Evolutionary conservation across 108 stramenopile genomes (phyloP).

Genomic region (Cyclostephanos invisitatus): DNA sequence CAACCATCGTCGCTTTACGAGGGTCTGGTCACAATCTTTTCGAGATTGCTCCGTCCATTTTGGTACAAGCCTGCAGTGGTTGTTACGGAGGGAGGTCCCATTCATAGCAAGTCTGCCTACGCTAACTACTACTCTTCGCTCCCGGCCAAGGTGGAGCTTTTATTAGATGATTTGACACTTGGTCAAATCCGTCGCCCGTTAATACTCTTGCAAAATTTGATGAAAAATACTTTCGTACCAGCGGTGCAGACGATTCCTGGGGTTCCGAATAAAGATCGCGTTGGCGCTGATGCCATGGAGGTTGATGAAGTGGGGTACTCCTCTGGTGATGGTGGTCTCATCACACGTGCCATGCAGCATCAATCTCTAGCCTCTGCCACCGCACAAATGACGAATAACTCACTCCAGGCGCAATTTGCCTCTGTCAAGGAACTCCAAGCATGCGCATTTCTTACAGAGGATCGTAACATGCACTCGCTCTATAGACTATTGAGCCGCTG

Average conservation of each 20-base stretch:
- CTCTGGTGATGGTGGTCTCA: constrained; percentile 25
- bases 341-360: constrained; percentile 61
- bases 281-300: constrained; percentile 54
- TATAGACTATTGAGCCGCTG: constrained; percentile 79
- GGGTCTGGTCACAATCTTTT: constrained; percentile 58
- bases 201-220: constrained; percentile 49
- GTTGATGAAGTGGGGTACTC: constrained; percentile 47
- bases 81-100: constrained; percentile 73
- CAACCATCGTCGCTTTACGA: constrained; percentile 73
- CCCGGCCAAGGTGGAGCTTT: constrained; percentile 84
- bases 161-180: constrained; percentile 65
- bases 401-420: constrained; percentile 21
- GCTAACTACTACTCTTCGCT: constrained; percentile 42
- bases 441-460: constrained; percentile 64
- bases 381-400: constrained; percentile 15
- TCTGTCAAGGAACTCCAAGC: constrained; percentile 52
- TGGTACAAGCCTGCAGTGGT: constrained; percentile 89
- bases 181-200: constrained; percentile 65
- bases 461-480: constrained; percentile 81
- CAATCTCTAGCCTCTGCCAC: constrained; percentile 49
- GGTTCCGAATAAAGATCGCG: constrained; percentile 9
- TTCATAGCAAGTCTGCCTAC: constrained; percentile 38
- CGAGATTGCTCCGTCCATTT: constrained; percentile 82
- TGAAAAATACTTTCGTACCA: constrained; percentile 60
- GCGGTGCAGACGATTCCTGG: constrained; percentile 72